These are phyloP conservation scores for Claviceps lovelessii DNA, from an alignment of 2,329 filamentous ascomycete genomes.

Conservation along the genomic window DNA sequence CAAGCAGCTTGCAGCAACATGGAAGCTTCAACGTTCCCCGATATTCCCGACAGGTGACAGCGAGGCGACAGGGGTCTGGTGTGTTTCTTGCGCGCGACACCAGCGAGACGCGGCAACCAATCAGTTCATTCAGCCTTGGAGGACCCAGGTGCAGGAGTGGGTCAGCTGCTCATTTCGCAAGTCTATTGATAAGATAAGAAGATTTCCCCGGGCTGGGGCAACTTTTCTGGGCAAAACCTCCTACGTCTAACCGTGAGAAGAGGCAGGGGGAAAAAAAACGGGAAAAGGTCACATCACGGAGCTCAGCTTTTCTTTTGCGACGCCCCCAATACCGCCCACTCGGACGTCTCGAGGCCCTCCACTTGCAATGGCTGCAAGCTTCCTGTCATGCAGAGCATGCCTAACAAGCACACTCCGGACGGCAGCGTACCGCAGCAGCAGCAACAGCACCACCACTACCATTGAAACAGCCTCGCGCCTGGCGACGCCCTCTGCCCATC, in stretches of 20 bases:
- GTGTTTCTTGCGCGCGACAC: background rate
- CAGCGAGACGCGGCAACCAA: slow-evolving; percentile 2
- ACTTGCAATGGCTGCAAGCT: slow-evolving; percentile 13
- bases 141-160: background rate
- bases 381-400: slow-evolving; percentile 15
- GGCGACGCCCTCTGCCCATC: background rate
- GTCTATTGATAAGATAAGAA: slow-evolving; percentile 20
- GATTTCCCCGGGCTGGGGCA: background rate
- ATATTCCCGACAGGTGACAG: too few species aligned
- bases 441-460: background rate
- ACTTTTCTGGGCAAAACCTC: background rate
- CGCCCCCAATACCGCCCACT: too few species aligned
- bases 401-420: slow-evolving; percentile 14
- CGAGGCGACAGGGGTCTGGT: too few species aligned
- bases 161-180: slow-evolving; percentile 14
- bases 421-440: slow-evolving; percentile 2
- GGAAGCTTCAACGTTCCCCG: too few species aligned
- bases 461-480: background rate
- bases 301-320: too few species aligned
- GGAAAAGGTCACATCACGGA: too few species aligned
- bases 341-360: background rate
- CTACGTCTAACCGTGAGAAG: background rate
- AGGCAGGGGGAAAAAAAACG: too few species aligned
- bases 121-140: background rate
- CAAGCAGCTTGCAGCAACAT: too few species aligned